Conservation (phyloP, 164 flowering plant species). For the Tetracentron sinense region DNA sequence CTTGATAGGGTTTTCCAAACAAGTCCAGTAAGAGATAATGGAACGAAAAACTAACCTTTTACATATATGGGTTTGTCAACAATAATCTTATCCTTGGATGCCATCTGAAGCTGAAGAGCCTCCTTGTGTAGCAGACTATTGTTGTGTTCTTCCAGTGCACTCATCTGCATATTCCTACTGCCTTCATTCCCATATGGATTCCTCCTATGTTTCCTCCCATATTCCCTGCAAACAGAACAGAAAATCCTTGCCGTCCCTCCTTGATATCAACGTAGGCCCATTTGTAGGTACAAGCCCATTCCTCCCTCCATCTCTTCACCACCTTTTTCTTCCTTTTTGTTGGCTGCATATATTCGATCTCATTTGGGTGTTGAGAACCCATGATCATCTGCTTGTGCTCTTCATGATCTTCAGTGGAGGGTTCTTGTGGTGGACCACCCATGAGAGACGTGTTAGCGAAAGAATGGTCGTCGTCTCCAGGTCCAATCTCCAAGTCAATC, state of each 20-base stretch:
- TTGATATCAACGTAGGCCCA: conserved; percentile 96
- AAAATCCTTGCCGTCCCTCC: conserved; percentile 97
- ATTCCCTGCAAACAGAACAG: conserved; percentile 89
- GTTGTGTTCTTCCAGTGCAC: conserved; percentile 97
- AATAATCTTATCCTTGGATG: conserved; percentile 86
- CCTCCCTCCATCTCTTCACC: conserved; percentile 98
- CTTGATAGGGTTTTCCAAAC: background rate
- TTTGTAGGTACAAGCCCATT: conserved; percentile 98
- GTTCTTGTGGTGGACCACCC: conserved; percentile 55
- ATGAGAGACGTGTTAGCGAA: conserved; percentile 64
- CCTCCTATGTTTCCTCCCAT: conserved; percentile 93
- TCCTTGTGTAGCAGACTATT: conserved; percentile 98
- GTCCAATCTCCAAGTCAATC: conserved; percentile 93
- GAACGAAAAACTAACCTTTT: conserved; percentile 72
- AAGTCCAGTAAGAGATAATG: too few relatives aligned
- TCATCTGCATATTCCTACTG: conserved; percentile 99
- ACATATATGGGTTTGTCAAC: conserved; percentile 81
- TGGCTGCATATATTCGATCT: conserved; percentile 59
- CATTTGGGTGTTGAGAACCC: conserved; percentile 53
- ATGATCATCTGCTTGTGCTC: conserved; percentile 66
- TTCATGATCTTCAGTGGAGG: conserved; percentile 63
- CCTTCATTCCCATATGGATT: conserved; percentile 99
- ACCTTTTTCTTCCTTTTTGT: conserved; percentile 91
- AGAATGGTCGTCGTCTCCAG: conserved; percentile 85
- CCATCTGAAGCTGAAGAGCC: conserved; percentile 95